Evolutionary conservation across 108 stramenopile genomes (phyloP).

Genomic region (Aurantiochytrium sp.): DNA sequence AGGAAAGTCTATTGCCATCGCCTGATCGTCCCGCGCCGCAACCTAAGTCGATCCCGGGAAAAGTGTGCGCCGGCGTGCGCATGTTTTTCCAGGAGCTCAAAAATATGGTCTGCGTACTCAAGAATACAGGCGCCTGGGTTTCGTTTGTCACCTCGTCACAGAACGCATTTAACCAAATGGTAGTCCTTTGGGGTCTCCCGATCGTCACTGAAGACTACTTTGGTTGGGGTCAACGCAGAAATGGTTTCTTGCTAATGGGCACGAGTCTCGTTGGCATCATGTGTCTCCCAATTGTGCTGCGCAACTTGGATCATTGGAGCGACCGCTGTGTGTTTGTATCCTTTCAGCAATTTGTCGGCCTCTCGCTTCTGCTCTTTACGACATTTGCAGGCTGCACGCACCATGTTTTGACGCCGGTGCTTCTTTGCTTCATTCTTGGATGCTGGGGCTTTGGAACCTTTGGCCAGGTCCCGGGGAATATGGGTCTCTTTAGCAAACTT

Average conservation of each 20-base stretch:
- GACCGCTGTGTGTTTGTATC: not conserved
- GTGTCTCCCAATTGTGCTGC: not conserved
- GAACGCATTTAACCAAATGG: not conserved
- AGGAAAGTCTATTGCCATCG: not conserved
- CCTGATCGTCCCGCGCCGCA: no score
- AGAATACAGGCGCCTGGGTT: not conserved
- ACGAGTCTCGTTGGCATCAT: not conserved
- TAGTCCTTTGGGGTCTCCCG: not conserved
- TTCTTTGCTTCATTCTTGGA: not conserved
- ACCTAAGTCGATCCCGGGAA: not conserved
- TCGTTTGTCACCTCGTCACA: not conserved
- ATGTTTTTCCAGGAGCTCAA: not conserved
- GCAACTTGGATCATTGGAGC: not conserved
- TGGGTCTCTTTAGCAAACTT: not conserved
- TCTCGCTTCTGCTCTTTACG: not conserved
- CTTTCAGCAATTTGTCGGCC: not conserved
- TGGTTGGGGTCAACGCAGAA: not conserved
- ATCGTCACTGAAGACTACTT: not conserved
- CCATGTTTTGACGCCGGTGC: not conserved
- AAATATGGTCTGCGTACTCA: not conserved
- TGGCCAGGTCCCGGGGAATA: not conserved
- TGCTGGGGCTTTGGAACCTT: not conserved
- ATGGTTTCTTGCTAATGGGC: not conserved
- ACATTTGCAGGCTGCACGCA: not conserved
- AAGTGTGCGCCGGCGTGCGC: not conserved